Evolutionary conservation across 139 green algal genomes (phyloP), one percentile per base, ranked within the genome.

Genomic region (Diplosphaera chodatii): DNA sequence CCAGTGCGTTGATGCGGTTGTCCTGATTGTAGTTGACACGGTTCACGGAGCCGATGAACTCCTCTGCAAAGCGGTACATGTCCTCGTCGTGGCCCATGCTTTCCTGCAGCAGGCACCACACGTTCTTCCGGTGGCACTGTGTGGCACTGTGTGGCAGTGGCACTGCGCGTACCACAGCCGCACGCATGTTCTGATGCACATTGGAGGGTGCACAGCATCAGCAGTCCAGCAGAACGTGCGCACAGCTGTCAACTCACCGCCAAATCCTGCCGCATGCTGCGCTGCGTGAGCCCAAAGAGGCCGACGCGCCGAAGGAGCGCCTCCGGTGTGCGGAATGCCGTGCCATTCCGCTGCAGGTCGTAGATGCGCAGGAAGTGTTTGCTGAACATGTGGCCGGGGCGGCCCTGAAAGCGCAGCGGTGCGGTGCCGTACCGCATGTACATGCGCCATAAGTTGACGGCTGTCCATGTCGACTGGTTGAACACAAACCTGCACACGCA

Each of bases 21-120:
- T 32, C 23, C 70, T 91, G 85, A 62, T 91, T 91, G 85, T 89
- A 91, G 75, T 91, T 87, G 62, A 79, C 70, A 3, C 77, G 69
- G 64, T 85, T 85, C 8, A 87, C 72, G 0, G 78, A 78, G 4
- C 70, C 86, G 8, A 80, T 75, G 21, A 88, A 41, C 71, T 91
- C 84, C 0, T 68, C 32, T 1, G 55, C 69, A 64, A 90, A 87
- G 3, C 31, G 29, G 10, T 62, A 34, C 21, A 71, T 67, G 5
- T 69, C 77, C 29, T 22, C 23, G 30, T 34, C 41, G 13, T 29
- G 40, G 21, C 74, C 78, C 40, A 78, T 59, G n/a, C n/a, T n/a
- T n/a, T n/a, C n/a, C n/a, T n/a, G n/a, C n/a, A n/a, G n/a, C n/a
- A n/a, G n/a, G n/a, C n/a, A n/a, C n/a, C n/a, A n/a, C n/a, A n/a